Base-by-base conservation (phyloP, 1,284 basidiomycete species). In the Naganishia liquefaciens region DNA sequence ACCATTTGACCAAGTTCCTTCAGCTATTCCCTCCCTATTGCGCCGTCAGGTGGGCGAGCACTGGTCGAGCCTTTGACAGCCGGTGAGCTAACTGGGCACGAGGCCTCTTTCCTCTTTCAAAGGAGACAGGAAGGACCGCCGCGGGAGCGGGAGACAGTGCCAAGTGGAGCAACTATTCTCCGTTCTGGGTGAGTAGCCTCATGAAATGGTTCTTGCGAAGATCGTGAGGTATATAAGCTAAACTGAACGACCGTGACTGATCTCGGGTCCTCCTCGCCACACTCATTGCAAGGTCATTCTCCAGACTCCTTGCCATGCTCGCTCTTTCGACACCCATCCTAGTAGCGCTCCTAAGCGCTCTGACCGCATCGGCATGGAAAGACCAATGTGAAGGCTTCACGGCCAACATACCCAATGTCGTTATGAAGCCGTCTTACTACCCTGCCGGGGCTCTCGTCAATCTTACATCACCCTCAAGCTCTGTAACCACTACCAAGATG, bases 401-500 rank as follows among this genome's bases (percentile, higher is more conserved):
- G 5, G 54, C 54, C 19, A 44, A 42, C 54, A 44, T 55, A 5
- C 54, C 54, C 27, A 55, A 55, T 55, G 25, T 55, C 13, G 42
- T 30, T 27, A 55, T 55, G 21, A 55, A 55, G 40, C 39, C 54
- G 15, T 43, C 54, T 11, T 55, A 55, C 27, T 55, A 55, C 40
- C 54, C 54, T 0, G 54, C 54, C 7, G 54, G 54, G 3, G 40
- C 54, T 5, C 43, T 55, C 40, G 54, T 55, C 25, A 55, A 55
- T 17, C 19, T 55, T 23, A 55, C 54, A 13, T 55, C 54, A 17
- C 54, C 54, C 15, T 55, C 54, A 27, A 55, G 54, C 28, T 15
- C 42, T 17, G 54, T 55, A 25, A 55, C 40, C 40, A 55, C 54
- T 7, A 55, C 40, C 25, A 55, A 40, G 11, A 28, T 55, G 40